Base-by-base conservation (phyloP, 2,329 filamentous ascomycete genomes). In the Ophiocordyceps polyrhachis-furcata region DNA sequence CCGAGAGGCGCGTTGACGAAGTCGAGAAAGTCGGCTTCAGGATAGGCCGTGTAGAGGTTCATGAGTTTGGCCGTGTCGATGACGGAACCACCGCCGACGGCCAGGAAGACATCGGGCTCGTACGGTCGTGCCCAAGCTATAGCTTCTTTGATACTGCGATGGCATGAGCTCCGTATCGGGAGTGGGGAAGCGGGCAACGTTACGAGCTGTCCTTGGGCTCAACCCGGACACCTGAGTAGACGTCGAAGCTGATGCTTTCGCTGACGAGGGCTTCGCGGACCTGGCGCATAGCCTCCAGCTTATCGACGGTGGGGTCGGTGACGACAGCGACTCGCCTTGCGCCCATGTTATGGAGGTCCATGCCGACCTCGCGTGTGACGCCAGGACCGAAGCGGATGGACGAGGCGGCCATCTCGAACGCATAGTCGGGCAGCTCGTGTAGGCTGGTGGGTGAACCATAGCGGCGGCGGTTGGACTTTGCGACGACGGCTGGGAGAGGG, bases 21-120 rank as follows among this genome's bases (percentile, higher is more conserved):
- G 68, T 98, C 89, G 32, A 96, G 71, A 58, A 98, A 95, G 53
- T 91, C 84, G 31, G 89, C 89, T 8, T 95, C 83, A 0, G 88
- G 88, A 58, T 87, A 95, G 49, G 77, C 80, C 1, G 81, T 83
- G 65, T 96, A 96, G 0, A 98, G 73, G 58, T 98, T 98, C 88
- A 98, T 96, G 46, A 98, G 72, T 64, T 98, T 98, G 45, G 91
- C 89, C 1, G 91, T 98, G 63, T 98, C 91, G 52, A 98, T 98
- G 51, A 96, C 91, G 37, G 86, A 93, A 35, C 91, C 91, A 53
- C 62, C 74, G 25, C 83, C 91, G 15, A 98, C 91, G 20, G 91
- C 91, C 15, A 98, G 71, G 60, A 93, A 95, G 2, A 85, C 86
- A 62, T 96, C 91, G 0, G 87, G 83, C 25, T 72, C 63, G 58